Conservation (phyloP, 148 eudicot genomes). For the Bassia scoparia region DNA sequence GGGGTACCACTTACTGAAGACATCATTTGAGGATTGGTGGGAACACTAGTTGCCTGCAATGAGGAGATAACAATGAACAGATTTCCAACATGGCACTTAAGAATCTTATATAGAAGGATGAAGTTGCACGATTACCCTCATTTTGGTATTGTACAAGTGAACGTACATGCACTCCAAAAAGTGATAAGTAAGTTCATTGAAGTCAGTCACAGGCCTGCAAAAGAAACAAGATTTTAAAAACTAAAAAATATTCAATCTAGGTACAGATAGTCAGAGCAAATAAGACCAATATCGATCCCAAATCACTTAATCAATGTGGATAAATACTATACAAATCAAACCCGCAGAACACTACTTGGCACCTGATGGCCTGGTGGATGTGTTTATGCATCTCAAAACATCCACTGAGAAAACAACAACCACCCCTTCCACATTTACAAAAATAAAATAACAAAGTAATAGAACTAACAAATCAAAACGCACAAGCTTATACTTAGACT, state of each 20-base stretch:
- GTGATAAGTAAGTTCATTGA: conserved; percentile 72
- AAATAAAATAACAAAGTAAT: not conserved
- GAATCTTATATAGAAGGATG: not conserved
- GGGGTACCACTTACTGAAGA: conserved; percentile 39
- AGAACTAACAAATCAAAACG: not conserved
- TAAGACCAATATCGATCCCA: not conserved
- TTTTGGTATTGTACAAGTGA: conserved; percentile 51
- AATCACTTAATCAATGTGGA: not conserved
- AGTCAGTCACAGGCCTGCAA: conserved; percentile 77
- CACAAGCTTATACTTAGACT: not conserved
- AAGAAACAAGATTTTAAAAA: not conserved
- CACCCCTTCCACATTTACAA: not conserved
- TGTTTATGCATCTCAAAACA: not conserved
- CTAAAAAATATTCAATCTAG: not conserved
- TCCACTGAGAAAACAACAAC: too few relatives aligned
- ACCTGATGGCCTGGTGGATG: not conserved
- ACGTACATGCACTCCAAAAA: conserved; percentile 72
- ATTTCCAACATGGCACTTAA: conserved; percentile 8
- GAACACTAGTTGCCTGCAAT: conserved; percentile 33
- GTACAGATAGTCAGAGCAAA: not conserved
- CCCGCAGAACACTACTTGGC: not conserved
- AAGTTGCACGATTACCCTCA: conserved; percentile 44
- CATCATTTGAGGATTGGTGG: conserved; percentile 32
- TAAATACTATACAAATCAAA: not conserved
- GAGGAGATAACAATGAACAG: conserved; percentile 14